These are phyloP conservation scores for Nemania serpens DNA, from an alignment of 2,329 filamentous ascomycete genomes.

Conservation along the genomic window DNA sequence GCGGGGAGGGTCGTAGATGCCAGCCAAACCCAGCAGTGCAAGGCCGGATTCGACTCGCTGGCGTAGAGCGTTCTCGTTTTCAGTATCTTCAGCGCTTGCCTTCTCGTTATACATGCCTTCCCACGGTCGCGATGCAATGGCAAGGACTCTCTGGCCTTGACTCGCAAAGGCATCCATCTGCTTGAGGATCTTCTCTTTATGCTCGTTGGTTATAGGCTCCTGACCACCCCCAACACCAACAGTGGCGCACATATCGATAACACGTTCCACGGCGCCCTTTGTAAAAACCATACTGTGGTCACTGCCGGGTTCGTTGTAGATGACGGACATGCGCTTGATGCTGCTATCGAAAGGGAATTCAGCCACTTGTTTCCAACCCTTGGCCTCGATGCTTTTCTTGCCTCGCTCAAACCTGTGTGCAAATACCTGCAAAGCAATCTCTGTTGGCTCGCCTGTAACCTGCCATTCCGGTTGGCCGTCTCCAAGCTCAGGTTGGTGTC, in stretches of 20 bases:
- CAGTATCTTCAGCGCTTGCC: constrained; percentile 29
- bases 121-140: constrained; percentile 67
- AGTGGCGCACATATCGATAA: constrained; percentile 60
- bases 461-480: constrained; percentile 64
- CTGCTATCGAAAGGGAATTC: constrained; percentile 81
- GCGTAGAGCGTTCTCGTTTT: constrained; percentile 56
- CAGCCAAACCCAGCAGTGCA: constrained; percentile 78
- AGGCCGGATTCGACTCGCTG: constrained; percentile 69
- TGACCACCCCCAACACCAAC: constrained; percentile 50
- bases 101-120: constrained; percentile 52
- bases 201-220: constrained; percentile 54
- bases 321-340: constrained; percentile 80
- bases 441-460: constrained; percentile 72
- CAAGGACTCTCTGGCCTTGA: constrained; percentile 73
- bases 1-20: constrained; percentile 85
- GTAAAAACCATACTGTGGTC: constrained; percentile 60
- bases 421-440: constrained; percentile 78
- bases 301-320: constrained; percentile 60
- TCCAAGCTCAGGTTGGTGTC: constrained; percentile 57
- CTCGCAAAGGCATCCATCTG: constrained; percentile 65
- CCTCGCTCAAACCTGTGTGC: constrained; percentile 68
- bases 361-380: constrained; percentile 66
- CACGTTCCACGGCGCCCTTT: constrained; percentile 66
- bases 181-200: constrained; percentile 54
- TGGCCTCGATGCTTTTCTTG: constrained; percentile 56